Base-by-base conservation (phyloP, 352 stramenopile species). In the Peronospora tabacina region DNA sequence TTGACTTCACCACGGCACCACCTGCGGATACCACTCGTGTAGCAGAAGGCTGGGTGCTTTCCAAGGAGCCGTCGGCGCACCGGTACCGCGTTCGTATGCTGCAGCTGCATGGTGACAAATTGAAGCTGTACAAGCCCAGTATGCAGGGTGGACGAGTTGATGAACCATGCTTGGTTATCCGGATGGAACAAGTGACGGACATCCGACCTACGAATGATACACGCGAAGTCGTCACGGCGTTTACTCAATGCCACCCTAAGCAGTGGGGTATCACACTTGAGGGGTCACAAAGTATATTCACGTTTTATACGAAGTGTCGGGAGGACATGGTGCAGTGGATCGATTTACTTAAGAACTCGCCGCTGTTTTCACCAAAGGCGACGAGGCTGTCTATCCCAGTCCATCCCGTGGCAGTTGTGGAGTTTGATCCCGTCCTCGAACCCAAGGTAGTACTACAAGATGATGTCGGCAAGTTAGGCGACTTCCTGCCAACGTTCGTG, bases 341-440 rank as follows among this genome's bases (percentile, higher is more conserved):
- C 22, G 82, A 94, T 58, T 41, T 92, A 45, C 68, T 94, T 16
- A 94, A 94, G 62, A 94, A 94, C 52, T 89, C 70, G 36, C 79
- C 78, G 9, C 56, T 91, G 19, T 94, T 91, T 56, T 78, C 66
- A 2, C 45, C 61, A 8, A 68, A 75, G 34, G 53, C 70, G 2
- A 68, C 63, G 1, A 70, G 77, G 3, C 52, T 87, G 7, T 90
- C 81, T 7, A 90, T 94, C 45, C 81, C 81, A 6, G 82, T 92
- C 13, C 80, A 92, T 34, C 77, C 83, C 0, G 64, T 94, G 9
- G 74, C 77, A 28, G 72, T 88, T 16, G 77, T 94, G 19, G 75
- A 87, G 35, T 85, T 90, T 47, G 71, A 86, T 36, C 66, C 69
- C 0, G 60, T 82, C 7, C 37, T 89, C 15, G 81, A 87, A 34